Percentiles rank a stretch among this genome's conserved stretches.
phyloP scores from a whole-genome alignment of 1,284 basidiomycete species.

The Rugosomyces carneus region DNA sequence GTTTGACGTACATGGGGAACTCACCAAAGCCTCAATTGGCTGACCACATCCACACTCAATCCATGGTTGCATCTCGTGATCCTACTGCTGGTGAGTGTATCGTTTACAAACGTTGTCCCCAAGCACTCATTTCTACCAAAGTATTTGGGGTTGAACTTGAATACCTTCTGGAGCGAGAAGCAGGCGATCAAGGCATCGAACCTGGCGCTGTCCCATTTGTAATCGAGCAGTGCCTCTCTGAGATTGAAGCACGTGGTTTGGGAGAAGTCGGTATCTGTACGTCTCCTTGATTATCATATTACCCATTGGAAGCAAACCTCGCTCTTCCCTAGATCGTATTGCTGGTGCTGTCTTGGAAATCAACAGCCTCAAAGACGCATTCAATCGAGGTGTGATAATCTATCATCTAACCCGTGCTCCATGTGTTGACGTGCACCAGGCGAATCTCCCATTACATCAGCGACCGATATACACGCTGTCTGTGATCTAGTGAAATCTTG shows the following conservation, averaged over 20 bases:
- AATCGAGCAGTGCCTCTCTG: slow-evolving; percentile 56
- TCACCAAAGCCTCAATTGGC: slow-evolving; percentile 62
- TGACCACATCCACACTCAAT: slow-evolving; percentile 59
- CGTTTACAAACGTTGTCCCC: neutral
- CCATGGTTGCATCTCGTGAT: slow-evolving; percentile 39
- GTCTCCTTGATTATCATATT: slow-evolving; percentile 21
- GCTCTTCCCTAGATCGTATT: slow-evolving; percentile 55
- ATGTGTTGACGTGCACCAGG: slow-evolving; percentile 28
- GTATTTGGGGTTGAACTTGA: slow-evolving; percentile 76
- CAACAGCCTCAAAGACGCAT: slow-evolving; percentile 59
- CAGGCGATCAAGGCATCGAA: slow-evolving; percentile 38
- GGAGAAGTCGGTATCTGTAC: slow-evolving; percentile 78
- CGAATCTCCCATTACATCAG: slow-evolving; percentile 49
- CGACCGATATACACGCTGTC: slow-evolving; percentile 73
- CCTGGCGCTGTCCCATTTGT: slow-evolving; percentile 59
- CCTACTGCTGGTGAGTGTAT: slow-evolving; percentile 55
- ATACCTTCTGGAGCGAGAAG: slow-evolving; percentile 62
- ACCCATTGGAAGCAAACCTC: neutral
- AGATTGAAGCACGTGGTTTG: slow-evolving; percentile 70
- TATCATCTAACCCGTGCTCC: neutral
- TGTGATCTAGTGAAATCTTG: slow-evolving; percentile 79
- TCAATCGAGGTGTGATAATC: slow-evolving; percentile 51
- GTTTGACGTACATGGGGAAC: slow-evolving; percentile 75
- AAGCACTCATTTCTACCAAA: slow-evolving; percentile 24
- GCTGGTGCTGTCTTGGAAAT: slow-evolving; percentile 73